A percentile compares a stretch with the other conserved stretches of the same genome.
These are phyloP conservation scores for Cryptococcus amylolentus DNA, from an alignment of 1,284 basidiomycete species.

Conservation along the genomic window DNA sequence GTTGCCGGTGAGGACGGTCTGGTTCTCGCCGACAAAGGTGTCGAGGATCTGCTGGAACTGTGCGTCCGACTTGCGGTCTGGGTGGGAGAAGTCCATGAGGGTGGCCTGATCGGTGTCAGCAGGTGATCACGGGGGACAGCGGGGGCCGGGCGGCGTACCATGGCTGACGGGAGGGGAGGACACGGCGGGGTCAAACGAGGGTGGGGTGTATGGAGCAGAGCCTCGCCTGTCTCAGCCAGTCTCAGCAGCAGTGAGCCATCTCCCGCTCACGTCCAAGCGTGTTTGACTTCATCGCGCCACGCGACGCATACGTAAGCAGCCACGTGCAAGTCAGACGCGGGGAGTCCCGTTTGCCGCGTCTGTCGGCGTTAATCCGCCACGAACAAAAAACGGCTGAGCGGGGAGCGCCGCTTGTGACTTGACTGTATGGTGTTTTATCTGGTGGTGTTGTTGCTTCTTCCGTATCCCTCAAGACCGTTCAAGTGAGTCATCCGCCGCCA, in stretches of 20 bases:
- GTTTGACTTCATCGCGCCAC: background rate
- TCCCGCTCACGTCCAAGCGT: no score
- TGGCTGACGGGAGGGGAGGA: background rate
- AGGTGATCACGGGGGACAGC: background rate
- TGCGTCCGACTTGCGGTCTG: conserved; percentile 28
- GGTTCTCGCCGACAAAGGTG: conserved; percentile 28
- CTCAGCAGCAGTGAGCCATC: background rate
- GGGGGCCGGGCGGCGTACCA: background rate
- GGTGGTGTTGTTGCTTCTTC: conserved; percentile 1
- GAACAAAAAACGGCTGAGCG: background rate
- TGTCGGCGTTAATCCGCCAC: background rate
- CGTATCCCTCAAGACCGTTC: conserved; percentile 17
- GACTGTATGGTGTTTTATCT: background rate
- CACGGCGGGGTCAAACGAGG: background rate
- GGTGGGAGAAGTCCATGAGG: background rate
- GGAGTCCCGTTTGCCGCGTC: no score
- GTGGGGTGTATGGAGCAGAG: background rate
- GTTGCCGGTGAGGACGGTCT: conserved; percentile 28
- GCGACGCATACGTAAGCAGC: background rate
- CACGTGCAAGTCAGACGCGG: background rate
- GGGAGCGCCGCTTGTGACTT: background rate
- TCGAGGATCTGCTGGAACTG: conserved; percentile 37
- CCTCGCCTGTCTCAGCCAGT: no score
- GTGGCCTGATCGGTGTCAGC: background rate
- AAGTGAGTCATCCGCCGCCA: conserved; percentile 17